These are phyloP conservation scores for Scenedesmus sp. DNA, from an alignment of 163 green algal genomes.

Conservation along the genomic window DNA sequence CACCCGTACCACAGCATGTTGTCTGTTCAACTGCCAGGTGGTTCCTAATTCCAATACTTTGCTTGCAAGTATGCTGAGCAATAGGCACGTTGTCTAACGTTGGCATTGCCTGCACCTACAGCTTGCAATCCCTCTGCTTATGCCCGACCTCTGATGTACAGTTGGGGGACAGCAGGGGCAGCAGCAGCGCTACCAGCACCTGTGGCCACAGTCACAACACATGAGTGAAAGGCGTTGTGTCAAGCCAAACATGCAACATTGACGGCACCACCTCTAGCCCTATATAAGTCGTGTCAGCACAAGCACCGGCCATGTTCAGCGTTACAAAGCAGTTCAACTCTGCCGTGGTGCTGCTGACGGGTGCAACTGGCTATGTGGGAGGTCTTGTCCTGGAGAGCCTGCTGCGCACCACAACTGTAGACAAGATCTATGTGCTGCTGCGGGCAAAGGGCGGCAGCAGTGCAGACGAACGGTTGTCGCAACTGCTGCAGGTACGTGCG, in stretches of 20 bases:
- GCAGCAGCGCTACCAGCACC: background rate
- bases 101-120: too few species aligned
- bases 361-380: conserved; percentile 72
- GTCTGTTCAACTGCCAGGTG: background rate
- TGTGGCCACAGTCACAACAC: background rate
- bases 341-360: conserved; percentile 62
- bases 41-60: background rate
- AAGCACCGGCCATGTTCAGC: conserved; percentile 8
- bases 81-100: too few species aligned
- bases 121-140: too few species aligned
- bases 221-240: background rate
- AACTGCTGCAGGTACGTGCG: conserved; percentile 36
- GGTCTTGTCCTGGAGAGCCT: conserved; percentile 72
- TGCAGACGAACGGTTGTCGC: background rate
- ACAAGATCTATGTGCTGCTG: conserved; percentile 61
- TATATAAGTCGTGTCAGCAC: background rate
- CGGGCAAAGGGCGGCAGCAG: conserved; percentile 47
- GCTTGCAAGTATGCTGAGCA: background rate
- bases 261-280: background rate
- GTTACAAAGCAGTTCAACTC: conserved; percentile 3
- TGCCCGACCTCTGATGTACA: too few species aligned
- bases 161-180: background rate
- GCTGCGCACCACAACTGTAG: conserved; percentile 59
- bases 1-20: background rate
- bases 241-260: background rate